Evolutionary conservation across 768 basidiomycete species (phyloP).

Genomic region (Auriscalpium vulgare): DNA sequence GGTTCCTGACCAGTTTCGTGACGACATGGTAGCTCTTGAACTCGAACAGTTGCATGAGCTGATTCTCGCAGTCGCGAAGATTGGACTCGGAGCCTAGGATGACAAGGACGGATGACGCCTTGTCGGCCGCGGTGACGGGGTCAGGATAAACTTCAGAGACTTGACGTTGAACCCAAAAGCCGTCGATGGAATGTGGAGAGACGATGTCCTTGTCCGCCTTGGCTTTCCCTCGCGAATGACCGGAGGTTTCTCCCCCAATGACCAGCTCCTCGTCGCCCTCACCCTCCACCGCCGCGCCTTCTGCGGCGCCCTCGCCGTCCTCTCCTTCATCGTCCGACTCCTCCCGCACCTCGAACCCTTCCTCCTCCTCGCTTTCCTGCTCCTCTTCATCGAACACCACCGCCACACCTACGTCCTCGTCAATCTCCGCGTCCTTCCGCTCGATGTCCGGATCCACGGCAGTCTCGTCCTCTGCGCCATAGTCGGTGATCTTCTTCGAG

Average conservation of each 20-base stretch:
- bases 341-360: slow-evolving; percentile 79
- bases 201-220: slow-evolving; percentile 73
- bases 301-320: slow-evolving; percentile 42
- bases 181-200: slow-evolving; percentile 87
- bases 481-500: slow-evolving; percentile 95
- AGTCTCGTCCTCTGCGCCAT: slow-evolving; percentile 77
- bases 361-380: slow-evolving; percentile 85
- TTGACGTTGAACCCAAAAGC: slow-evolving; percentile 97
- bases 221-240: slow-evolving; percentile 33
- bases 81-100: slow-evolving; percentile 83
- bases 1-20: slow-evolving; percentile 86
- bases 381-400: slow-evolving; percentile 98
- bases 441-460: slow-evolving; percentile 76
- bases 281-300: slow-evolving; percentile 43
- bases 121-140: slow-evolving; percentile 88
- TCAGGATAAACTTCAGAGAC: slow-evolving; percentile 89
- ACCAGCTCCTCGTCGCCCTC: slow-evolving; percentile 61
- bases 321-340: slow-evolving; percentile 75
- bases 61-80: slow-evolving; percentile 90
- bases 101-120: slow-evolving; percentile 75
- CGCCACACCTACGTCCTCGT: slow-evolving; percentile 95
- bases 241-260: slow-evolving; percentile 61
- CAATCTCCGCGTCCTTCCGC: slow-evolving; percentile 80
- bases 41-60: slow-evolving; percentile 94
- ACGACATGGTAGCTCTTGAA: slow-evolving; percentile 88